These are phyloP conservation scores for Cytospora piceae DNA, from an alignment of 2,329 filamentous ascomycete genomes.

Conservation along the genomic window DNA sequence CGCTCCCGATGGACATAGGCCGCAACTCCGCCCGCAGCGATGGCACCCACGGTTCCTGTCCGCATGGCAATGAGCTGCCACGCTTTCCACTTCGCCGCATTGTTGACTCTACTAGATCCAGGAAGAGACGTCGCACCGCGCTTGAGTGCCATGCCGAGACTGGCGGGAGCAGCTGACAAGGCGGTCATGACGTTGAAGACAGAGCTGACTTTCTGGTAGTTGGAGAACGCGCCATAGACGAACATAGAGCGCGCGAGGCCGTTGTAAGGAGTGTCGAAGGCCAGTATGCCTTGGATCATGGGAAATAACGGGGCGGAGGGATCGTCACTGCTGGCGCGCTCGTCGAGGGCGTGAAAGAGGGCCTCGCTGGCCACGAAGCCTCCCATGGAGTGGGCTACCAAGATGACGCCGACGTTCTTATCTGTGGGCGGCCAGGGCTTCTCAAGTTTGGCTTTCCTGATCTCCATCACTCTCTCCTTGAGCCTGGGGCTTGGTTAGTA, in stretches of 20 bases:
- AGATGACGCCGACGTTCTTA: slow-evolving; percentile 76
- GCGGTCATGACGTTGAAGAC: slow-evolving; percentile 63
- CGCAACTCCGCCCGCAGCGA: slow-evolving; percentile 78
- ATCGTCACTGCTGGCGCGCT: slow-evolving; percentile 49
- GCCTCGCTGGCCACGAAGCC: slow-evolving; percentile 85
- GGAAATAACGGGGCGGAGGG: slow-evolving; percentile 64
- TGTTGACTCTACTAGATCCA: slow-evolving; percentile 34
- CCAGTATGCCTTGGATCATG: slow-evolving; percentile 76
- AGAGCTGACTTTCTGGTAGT: slow-evolving; percentile 59
- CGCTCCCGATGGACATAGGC: slow-evolving; percentile 78
- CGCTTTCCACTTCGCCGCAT: slow-evolving; percentile 50
- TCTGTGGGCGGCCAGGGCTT: slow-evolving; percentile 80
- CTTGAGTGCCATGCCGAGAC: slow-evolving; percentile 45
- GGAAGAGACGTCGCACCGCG: slow-evolving; percentile 33
- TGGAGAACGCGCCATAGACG: slow-evolving; percentile 63
- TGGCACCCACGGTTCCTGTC: slow-evolving; percentile 80
- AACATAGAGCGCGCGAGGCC: slow-evolving; percentile 65
- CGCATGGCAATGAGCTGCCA: slow-evolving; percentile 73
- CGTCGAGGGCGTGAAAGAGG: slow-evolving; percentile 72
- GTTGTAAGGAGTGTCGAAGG: slow-evolving; percentile 86
- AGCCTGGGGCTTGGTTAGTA: slow-evolving; percentile 57
- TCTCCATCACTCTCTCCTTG: slow-evolving; percentile 78
- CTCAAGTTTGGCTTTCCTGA: slow-evolving; percentile 69
- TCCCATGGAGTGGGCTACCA: slow-evolving; percentile 84
- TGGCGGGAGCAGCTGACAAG: slow-evolving; percentile 53